These are phyloP conservation scores for Zygosaccharomyces pseudobailii DNA, from an alignment of 1,139 yeast species.

Conservation along the genomic window DNA sequence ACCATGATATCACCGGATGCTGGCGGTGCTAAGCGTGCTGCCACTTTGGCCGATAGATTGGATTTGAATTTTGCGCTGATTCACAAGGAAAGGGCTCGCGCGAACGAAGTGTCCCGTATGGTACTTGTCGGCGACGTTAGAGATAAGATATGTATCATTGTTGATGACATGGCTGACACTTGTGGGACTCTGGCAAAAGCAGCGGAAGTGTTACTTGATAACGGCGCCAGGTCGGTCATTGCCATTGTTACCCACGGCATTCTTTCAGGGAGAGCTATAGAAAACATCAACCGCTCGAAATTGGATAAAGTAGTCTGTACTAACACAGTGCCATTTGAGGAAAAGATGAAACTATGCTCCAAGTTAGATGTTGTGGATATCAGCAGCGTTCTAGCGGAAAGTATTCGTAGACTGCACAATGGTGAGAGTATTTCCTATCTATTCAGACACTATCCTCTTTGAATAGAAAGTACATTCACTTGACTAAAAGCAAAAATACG, in stretches of 20 bases:
- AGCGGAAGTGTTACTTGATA: constrained; percentile 78
- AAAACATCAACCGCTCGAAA: constrained; percentile 72
- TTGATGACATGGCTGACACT: constrained; percentile 98
- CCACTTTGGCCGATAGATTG: constrained; percentile 86
- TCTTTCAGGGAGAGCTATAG: constrained; percentile 80
- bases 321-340: constrained; percentile 88
- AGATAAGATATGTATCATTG: constrained; percentile 80
- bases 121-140: constrained; percentile 94
- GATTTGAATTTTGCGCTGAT: constrained; percentile 93
- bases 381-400: constrained; percentile 89
- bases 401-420: constrained; percentile 91
- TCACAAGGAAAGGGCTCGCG: constrained; percentile 93
- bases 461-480: constrained; percentile 6
- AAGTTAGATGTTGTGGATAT: constrained; percentile 80
- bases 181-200: constrained; percentile 97
- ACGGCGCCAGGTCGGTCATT: constrained; percentile 78
- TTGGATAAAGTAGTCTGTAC: constrained; percentile 84
- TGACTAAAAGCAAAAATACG: not conserved
- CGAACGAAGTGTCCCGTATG: constrained; percentile 92
- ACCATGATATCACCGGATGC: constrained; percentile 97
- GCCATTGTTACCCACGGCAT: constrained; percentile 97
- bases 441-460: constrained; percentile 68
- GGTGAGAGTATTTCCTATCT: constrained; percentile 94
- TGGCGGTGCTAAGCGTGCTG: constrained; percentile 98
- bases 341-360: constrained; percentile 63